Percentiles rank a stretch among this genome's conserved stretches.
Conservation (phyloP, 2,329 filamentous ascomycete species). For the Aspergillus uvarum region DNA sequence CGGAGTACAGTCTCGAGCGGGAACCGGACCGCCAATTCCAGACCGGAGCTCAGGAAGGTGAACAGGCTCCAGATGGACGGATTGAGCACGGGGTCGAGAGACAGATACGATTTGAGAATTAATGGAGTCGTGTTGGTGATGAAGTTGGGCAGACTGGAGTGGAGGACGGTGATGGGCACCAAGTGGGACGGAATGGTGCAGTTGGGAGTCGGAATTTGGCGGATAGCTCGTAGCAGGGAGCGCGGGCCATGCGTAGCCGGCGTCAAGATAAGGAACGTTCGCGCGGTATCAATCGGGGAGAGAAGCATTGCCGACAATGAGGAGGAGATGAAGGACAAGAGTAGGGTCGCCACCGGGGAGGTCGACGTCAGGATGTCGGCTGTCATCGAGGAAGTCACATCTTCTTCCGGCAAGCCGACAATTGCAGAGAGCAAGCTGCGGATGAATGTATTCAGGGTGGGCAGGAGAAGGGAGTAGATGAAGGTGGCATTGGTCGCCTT, state of each 20-base stretch:
- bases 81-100: constrained; percentile 77
- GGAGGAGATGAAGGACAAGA: constrained; percentile 66
- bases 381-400: constrained; percentile 56
- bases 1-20: constrained; percentile 90
- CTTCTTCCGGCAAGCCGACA: constrained; percentile 82
- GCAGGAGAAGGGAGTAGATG: constrained; percentile 81
- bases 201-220: constrained; percentile 68
- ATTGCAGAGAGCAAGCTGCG: constrained; percentile 86
- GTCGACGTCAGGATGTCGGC: constrained; percentile 75
- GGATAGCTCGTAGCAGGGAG: constrained; percentile 74
- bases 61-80: constrained; percentile 79
- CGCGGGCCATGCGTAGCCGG: constrained; percentile 72
- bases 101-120: constrained; percentile 78
- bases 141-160: constrained; percentile 79
- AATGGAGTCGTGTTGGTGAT: constrained; percentile 81
- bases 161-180: constrained; percentile 78
- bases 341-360: constrained; percentile 76
- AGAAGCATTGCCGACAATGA: constrained; percentile 74
- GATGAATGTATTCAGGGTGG: constrained; percentile 88
- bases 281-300: constrained; percentile 83
- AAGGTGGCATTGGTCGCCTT: constrained; percentile 92
- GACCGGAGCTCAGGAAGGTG: constrained; percentile 76
- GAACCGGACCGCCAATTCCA: constrained; percentile 81
- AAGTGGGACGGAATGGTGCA: constrained; percentile 70
- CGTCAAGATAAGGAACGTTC: constrained; percentile 83